phyloP scores from a whole-genome alignment of 2,329 filamentous ascomycete species.

The Amesomyces nigricolor region DNA sequence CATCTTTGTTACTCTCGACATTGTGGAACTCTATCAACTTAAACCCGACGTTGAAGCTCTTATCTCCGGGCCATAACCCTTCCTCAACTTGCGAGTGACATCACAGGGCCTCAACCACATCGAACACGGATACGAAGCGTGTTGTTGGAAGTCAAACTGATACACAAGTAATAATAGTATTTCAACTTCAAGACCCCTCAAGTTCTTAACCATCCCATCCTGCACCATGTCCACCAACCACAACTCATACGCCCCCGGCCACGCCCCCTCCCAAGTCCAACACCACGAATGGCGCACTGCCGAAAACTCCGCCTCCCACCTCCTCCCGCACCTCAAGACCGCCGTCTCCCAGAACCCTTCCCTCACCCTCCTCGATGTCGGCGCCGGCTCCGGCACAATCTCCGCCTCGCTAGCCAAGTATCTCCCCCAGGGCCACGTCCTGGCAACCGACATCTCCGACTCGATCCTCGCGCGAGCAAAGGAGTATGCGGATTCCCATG shows the following conservation, averaged over 20 bases:
- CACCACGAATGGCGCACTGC: slow-evolving; percentile 36
- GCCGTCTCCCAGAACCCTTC: slow-evolving; percentile 23
- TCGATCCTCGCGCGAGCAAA: slow-evolving; percentile 30
- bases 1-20: too few relatives aligned
- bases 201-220: not conserved
- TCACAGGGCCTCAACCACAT: too few relatives aligned
- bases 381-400: slow-evolving; percentile 43
- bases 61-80: too few relatives aligned
- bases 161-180: not conserved
- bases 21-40: too few relatives aligned
- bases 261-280: slow-evolving; percentile 12
- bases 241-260: slow-evolving; percentile 9
- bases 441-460: slow-evolving; percentile 29
- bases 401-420: slow-evolving; percentile 35
- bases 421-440: slow-evolving; percentile 33
- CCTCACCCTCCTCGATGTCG: slow-evolving; percentile 37
- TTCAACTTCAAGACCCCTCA: not conserved
- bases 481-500: slow-evolving; percentile 4
- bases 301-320: slow-evolving; percentile 36
- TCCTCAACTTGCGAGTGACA: too few relatives aligned
- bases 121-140: too few relatives aligned
- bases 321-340: slow-evolving; percentile 34
- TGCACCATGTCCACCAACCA: not conserved
- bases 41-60: too few relatives aligned
- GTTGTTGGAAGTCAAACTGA: too few relatives aligned